phyloP scores from a whole-genome alignment of 1,284 basidiomycete species.

The Fomitopsis schrenkii region DNA sequence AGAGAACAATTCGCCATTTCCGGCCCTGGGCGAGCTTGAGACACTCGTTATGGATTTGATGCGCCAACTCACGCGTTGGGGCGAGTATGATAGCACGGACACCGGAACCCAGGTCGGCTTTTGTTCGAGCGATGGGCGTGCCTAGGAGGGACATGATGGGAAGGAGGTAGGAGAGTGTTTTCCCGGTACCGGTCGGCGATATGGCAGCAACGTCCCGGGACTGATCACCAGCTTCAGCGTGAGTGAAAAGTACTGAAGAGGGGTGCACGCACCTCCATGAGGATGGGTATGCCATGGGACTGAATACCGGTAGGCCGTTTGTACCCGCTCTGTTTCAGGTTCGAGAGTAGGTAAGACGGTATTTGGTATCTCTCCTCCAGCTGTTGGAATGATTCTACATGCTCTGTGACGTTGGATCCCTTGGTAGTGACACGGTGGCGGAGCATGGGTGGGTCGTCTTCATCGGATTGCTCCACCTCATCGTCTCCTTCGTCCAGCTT shows the following conservation, averaged over 20 bases:
- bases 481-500: constrained; percentile 28
- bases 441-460: constrained; percentile 29
- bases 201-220: constrained; percentile 84
- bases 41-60: constrained; percentile 94
- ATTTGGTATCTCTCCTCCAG: constrained; percentile 54
- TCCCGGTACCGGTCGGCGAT: constrained; percentile 93
- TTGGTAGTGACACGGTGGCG: constrained; percentile 67
- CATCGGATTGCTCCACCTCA: constrained; percentile 27
- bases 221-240: constrained; percentile 27
- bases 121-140: constrained; percentile 53
- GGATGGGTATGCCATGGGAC: constrained; percentile 67
- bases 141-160: constrained; percentile 71
- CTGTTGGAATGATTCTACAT: constrained; percentile 54
- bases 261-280: constrained; percentile 51
- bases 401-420: constrained; percentile 59
- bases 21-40: constrained; percentile 78
- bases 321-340: constrained; percentile 59
- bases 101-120: constrained; percentile 48
- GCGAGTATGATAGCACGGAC: constrained; percentile 39
- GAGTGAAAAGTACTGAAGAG: background rate
- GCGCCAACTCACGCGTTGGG: constrained; percentile 94
- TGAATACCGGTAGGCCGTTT: constrained; percentile 68
- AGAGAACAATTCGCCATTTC: constrained; percentile 80
- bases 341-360: constrained; percentile 50
- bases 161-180: constrained; percentile 87